Percentiles rank a stretch among this genome's conserved stretches.
phyloP scores from a whole-genome alignment of 768 basidiomycete genomes.

The Leucogyrophana mollusca region DNA sequence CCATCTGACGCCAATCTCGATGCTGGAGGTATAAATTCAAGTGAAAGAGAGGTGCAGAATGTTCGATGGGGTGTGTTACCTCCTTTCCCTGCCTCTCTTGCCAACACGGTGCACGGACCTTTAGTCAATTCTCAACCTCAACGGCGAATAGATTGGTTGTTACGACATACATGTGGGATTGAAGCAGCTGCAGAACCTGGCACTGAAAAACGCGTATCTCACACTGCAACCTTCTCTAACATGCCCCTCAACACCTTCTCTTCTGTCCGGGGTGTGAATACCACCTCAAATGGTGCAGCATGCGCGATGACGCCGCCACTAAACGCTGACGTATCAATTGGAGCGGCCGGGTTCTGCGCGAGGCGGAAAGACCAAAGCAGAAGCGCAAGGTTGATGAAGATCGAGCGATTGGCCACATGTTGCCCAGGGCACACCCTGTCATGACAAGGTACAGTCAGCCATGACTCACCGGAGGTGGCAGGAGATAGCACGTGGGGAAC shows the following conservation, averaged over 20 bases:
- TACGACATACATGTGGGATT: no score
- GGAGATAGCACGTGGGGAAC: no score
- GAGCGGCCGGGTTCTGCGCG: constrained; percentile 40
- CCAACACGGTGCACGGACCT: constrained; percentile 42
- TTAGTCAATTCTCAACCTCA: constrained; percentile 52
- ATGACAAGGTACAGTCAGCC: not conserved
- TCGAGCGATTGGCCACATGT: constrained; percentile 42
- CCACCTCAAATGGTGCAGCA: constrained; percentile 54
- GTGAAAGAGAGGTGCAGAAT: constrained; percentile 27
- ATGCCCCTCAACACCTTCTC: constrained; percentile 11
- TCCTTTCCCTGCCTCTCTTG: constrained; percentile 49
- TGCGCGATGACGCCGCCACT: constrained; percentile 56
- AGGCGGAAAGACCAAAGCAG: constrained; percentile 63
- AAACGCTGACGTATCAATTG: constrained; percentile 58
- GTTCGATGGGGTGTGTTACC: constrained; percentile 45
- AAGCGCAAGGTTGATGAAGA: constrained; percentile 60
- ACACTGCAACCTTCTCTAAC: no score
- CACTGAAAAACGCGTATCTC: no score
- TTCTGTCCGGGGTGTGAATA: constrained; percentile 46
- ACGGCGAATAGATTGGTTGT: no score
- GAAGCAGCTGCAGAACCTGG: no score
- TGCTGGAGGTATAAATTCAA: constrained; percentile 14
- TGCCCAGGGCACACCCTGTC: constrained; percentile 58
- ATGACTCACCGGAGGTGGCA: not conserved
- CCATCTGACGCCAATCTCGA: constrained; percentile 13